Evolutionary conservation across 2,329 filamentous ascomycete species (phyloP), one percentile per base, ranked within the genome.

Genomic region (Mycogone perniciosa): DNA sequence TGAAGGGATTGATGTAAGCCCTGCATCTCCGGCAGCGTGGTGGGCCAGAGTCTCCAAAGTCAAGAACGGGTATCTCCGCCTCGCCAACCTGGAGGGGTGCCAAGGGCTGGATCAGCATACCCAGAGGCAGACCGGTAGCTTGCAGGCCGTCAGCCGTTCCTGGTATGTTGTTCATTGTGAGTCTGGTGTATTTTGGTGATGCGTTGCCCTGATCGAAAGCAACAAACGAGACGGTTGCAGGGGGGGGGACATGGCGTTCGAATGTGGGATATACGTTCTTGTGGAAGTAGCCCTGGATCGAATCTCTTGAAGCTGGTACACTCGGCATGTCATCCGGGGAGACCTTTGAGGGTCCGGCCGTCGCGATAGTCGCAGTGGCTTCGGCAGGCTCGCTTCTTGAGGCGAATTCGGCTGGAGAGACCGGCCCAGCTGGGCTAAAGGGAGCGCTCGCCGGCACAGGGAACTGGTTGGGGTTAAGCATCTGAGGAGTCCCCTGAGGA

Each of bases 1-100:
- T 97, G 67, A 99, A 99, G 2, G 93, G 93, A 64, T 99, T 99
- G 72, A 99, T 95, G 71, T 99, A 99, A 10, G 92, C 87, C 64
- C 93, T 81, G 74, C 93, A 99, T 71, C 93, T 80, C 61, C 89
- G 83, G 70, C 93, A 99, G 67, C 93, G 82, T 26, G 93, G 93
- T 38, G 93, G 93, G 0, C 93, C 93, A 37, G 74, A 73, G 39
- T 96, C 90, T 44, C 93, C 93, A 76, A 97, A 99, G 70, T 99
- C 93, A 27, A 99, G 77, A 4, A 99, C 86, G 1, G 93, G 93
- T 49, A 99, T 85, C 1, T 89, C 82, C 44, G 86, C 77, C 70
- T 99, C 93, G 47, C 93, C 92, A 27, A 88, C 77, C 63, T 95
- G 87, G 39, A 91, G 76, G 38, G 83, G 79, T 1, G 93, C 92